Evolutionary conservation across 2,329 filamentous ascomycete genomes (phyloP).

Genomic region (Fusarium sp.): DNA sequence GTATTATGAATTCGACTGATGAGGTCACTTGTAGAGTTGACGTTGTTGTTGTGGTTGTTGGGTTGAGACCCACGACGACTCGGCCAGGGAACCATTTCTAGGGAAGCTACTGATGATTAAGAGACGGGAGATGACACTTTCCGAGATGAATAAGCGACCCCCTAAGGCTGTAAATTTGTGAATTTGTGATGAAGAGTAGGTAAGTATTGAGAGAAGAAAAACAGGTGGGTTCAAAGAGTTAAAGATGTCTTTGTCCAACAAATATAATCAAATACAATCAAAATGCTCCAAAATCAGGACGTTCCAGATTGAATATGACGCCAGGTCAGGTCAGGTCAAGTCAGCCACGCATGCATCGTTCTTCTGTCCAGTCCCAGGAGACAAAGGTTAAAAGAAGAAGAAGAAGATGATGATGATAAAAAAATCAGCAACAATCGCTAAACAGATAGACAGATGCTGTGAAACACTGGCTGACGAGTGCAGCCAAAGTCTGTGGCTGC

Average conservation of each 20-base stretch:
- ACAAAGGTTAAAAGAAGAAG: slow-evolving; percentile 3
- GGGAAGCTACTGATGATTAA: slow-evolving; percentile 29
- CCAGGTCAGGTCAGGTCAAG: slow-evolving; percentile 4
- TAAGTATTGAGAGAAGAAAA: slow-evolving; percentile 4
- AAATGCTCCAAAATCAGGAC: slow-evolving; percentile 22
- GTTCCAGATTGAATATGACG: slow-evolving; percentile 20
- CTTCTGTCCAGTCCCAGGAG: not conserved
- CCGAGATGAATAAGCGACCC: not conserved
- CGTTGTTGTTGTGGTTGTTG: slow-evolving; percentile 38
- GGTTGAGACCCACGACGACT: slow-evolving; percentile 45
- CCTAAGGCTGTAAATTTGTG: not conserved
- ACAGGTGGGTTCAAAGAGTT: slow-evolving; percentile 1
- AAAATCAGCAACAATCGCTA: not conserved
- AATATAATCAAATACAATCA: slow-evolving; percentile 32
- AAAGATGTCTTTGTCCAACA: slow-evolving; percentile 10
- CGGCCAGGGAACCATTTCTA: slow-evolving; percentile 49
- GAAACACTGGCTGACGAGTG: slow-evolving; percentile 22
- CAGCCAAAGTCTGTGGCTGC: slow-evolving; percentile 26
- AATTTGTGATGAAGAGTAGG: not conserved
- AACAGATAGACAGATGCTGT: slow-evolving; percentile 1
- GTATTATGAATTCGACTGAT: slow-evolving; percentile 51
- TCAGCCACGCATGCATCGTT: slow-evolving; percentile 17
- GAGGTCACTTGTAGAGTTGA: slow-evolving; percentile 44
- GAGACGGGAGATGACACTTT: not conserved
- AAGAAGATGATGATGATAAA: not conserved